Conservation (phyloP, 179 eudicot genomes). For the Drosera spatulata region DNA sequence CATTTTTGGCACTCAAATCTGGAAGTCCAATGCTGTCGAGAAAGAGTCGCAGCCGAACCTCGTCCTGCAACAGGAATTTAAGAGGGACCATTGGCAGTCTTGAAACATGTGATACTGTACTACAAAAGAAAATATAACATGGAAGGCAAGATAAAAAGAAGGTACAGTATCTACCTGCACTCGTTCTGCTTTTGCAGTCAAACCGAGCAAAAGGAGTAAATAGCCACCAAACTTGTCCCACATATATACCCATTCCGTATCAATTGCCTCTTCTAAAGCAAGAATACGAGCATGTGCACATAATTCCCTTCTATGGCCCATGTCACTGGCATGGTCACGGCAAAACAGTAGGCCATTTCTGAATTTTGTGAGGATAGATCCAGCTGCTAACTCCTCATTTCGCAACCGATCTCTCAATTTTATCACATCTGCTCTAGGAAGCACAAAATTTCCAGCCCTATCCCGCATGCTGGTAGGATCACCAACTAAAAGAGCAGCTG, state of each 20-base stretch:
- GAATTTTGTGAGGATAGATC: conserved; percentile 53
- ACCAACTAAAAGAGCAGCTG: conserved; percentile 99
- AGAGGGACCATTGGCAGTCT: too few species aligned
- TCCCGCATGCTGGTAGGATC: conserved; percentile 91
- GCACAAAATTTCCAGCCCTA: conserved; percentile 95
- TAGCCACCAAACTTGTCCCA: conserved; percentile 99
- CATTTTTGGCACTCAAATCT: conserved; percentile 94
- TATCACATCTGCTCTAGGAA: conserved; percentile 93
- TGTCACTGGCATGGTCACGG: conserved; percentile 48
- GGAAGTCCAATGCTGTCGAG: conserved; percentile 97
- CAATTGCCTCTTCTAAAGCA: conserved; percentile 96
- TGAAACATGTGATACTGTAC: too few species aligned
- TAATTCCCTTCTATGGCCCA: conserved; percentile 79
- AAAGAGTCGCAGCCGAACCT: conserved; percentile 91
- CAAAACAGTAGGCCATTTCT: conserved; percentile 39
- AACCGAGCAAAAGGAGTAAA: conserved; percentile 88
- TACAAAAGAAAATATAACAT: too few species aligned
- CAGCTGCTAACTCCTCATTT: conserved; percentile 93
- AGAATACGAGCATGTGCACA: conserved; percentile 97
- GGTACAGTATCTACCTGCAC: conserved; percentile 53
- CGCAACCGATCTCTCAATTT: conserved; percentile 90
- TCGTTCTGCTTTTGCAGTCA: conserved; percentile 95
- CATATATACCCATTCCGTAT: conserved; percentile 99
- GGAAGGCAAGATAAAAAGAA: too few species aligned
- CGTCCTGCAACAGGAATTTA: conserved; percentile 44